Percentiles rank a stretch among this genome's conserved stretches.
Conservation (phyloP, 306 rosid genomes). For the Corylus heterophylla region DNA sequence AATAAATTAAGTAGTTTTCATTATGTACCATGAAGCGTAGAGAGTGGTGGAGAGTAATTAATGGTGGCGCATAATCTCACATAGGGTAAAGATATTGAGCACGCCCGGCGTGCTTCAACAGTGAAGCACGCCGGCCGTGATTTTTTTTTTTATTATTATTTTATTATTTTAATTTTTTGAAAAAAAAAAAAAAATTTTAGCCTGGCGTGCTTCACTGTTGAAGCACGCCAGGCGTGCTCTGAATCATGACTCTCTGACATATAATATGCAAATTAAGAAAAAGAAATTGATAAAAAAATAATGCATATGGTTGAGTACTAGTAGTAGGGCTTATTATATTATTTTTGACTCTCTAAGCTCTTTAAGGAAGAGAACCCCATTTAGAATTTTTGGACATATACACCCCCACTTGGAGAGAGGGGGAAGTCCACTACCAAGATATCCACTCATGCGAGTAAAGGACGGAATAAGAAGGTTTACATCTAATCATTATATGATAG, state of each 20-base stretch:
- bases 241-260: slow-evolving; percentile 25
- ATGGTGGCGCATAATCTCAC: slow-evolving; percentile 50
- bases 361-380: not conserved
- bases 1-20: slow-evolving; percentile 23
- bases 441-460: slow-evolving; percentile 32
- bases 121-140: too few relatives aligned
- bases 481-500: slow-evolving; percentile 26
- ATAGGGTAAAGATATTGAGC: too few relatives aligned
- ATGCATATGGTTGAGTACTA: slow-evolving; percentile 2
- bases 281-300: not conserved
- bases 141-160: too few relatives aligned
- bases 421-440: slow-evolving; percentile 20
- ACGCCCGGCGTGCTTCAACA: too few relatives aligned
- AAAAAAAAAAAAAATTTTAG: too few relatives aligned
- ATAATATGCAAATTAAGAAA: not conserved
- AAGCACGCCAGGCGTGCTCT: too few relatives aligned
- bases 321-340: slow-evolving; percentile 19
- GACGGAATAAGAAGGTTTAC: slow-evolving; percentile 21
- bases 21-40: slow-evolving; percentile 24
- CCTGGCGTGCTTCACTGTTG: too few relatives aligned
- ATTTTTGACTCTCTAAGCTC: slow-evolving; percentile 17
- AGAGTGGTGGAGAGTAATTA: slow-evolving; percentile 34
- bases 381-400: not conserved
- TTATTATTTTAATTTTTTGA: too few relatives aligned
- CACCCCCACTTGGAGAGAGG: not conserved